phyloP scores from a whole-genome alignment of 345 rosid species.

The Linum usitatissimum region DNA sequence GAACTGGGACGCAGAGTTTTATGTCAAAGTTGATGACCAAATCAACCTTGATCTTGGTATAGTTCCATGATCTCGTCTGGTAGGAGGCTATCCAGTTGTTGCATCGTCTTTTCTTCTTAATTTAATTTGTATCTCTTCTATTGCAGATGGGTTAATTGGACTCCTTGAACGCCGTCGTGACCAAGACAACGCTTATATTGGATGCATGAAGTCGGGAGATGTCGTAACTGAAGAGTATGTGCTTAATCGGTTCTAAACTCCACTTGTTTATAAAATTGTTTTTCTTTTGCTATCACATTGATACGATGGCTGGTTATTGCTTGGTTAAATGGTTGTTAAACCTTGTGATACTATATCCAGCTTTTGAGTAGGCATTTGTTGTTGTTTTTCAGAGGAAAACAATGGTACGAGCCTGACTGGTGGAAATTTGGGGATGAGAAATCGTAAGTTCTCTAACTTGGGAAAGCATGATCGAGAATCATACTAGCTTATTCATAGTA shows the following conservation, averaged over 20 bases:
- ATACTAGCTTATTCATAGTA: too few relatives aligned
- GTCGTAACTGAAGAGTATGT: constrained; percentile 66
- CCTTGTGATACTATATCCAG: background rate
- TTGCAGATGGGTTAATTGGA: constrained; percentile 67
- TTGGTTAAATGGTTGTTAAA: background rate
- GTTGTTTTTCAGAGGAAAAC: constrained; percentile 54
- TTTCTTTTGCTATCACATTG: background rate
- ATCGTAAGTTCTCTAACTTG: constrained; percentile 59
- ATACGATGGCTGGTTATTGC: background rate
- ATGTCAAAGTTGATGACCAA: constrained; percentile 76
- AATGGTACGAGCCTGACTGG: constrained; percentile 98
- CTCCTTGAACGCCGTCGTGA: constrained; percentile 58
- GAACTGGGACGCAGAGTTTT: constrained; percentile 92
- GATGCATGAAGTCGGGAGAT: constrained; percentile 97
- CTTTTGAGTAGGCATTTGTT: constrained; percentile 10
- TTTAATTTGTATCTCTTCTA: constrained; percentile 10
- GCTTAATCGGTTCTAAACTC: constrained; percentile 12
- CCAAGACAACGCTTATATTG: constrained; percentile 71
- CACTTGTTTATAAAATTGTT: background rate
- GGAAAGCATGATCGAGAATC: background rate
- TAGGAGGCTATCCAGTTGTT: background rate
- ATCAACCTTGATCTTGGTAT: constrained; percentile 78
- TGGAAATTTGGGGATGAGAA: constrained; percentile 93
- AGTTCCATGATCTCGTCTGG: constrained; percentile 10
- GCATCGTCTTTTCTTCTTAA: background rate